Evolutionary conservation across 768 basidiomycete species (phyloP), one percentile per base, ranked within the genome.

Genomic region (Termitomyces sp.): DNA sequence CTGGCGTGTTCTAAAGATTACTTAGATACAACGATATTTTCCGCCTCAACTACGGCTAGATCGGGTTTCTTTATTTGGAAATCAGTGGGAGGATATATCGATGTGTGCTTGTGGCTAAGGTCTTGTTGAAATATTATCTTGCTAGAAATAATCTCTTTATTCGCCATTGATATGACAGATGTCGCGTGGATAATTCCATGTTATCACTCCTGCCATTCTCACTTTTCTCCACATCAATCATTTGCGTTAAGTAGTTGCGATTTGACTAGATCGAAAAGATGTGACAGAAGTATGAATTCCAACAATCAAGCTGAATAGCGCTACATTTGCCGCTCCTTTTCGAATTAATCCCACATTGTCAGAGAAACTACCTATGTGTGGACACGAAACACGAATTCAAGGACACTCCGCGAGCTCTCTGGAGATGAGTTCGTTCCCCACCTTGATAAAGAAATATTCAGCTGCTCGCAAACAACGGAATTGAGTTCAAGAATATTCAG

Each of bases 1-100:
- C 40, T 32, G 17, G 49, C 5, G 19, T 31, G 31, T n/a, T 23
- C 58, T 53, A 27, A 60, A 52, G 37, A 48, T 44, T 45, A 29
- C 32, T 1, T 62, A 92, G 91, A 54, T 76, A 81, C 67, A 96
- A 96, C 71, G 92, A 95, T 70, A 86, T 95, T 59, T 95, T 97
- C 90, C 89, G 92, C 61, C 86, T 94, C 73, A 92, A 92, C 76
- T 82, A 84, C 68, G 88, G 83, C 62, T 77, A 68, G 68, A 71
- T 53, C 40, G 19, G 9, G 11, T 37, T 25, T 54, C 16, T 31
- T 27, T 37, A 40, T 35, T 25, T 19, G 52, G 21, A 48, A 45
- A 43, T 44, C 21, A 53, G 34, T 56, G 25, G 53, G 32, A 46
- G 51, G 41, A n/a, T n/a, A n/a, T n/a, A 53, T 53, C 44, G 38